Evolutionary conservation across 768 basidiomycete genomes (phyloP).

Genomic region (Leccinum broughii): DNA sequence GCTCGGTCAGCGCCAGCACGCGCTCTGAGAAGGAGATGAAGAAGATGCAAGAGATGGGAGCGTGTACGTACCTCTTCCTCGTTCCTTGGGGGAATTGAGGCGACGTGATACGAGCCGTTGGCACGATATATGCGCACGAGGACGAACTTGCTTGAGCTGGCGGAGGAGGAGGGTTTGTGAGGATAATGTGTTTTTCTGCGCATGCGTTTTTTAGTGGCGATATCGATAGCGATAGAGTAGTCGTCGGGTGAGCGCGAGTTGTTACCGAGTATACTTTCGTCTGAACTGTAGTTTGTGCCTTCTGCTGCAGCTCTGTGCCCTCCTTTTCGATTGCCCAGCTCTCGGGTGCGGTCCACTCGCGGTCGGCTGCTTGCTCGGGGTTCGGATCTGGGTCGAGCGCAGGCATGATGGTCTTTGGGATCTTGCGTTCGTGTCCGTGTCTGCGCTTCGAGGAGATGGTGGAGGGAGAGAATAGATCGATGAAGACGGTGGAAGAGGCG

Average conservation of each 20-base stretch:
- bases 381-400: constrained; percentile 12
- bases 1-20: constrained; percentile 75
- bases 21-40: constrained; percentile 57
- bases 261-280: constrained; percentile 25
- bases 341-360: constrained; percentile 67
- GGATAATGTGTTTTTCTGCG: constrained; percentile 28
- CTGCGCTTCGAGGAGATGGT: constrained; percentile 24
- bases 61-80: constrained; percentile 61
- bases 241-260: constrained; percentile 19
- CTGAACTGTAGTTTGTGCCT: constrained; percentile 45
- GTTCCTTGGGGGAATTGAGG: constrained; percentile 68
- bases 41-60: background rate
- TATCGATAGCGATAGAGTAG: constrained; percentile 13
- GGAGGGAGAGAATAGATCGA: constrained; percentile 37
- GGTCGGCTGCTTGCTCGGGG: constrained; percentile 27
- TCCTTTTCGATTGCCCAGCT: constrained; percentile 72
- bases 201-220: constrained; percentile 19
- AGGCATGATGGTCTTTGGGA: constrained; percentile 46
- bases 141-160: constrained; percentile 35
- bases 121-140: constrained; percentile 77
- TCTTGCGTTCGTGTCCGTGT: constrained; percentile 36
- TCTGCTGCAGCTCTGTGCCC: constrained; percentile 38
- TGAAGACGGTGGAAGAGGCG: constrained; percentile 31
- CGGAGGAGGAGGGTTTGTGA: constrained; percentile 17
- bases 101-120: constrained; percentile 70